Base-by-base conservation (phyloP, 1,284 basidiomycete species). In the Leccinum subatratum region DNA sequence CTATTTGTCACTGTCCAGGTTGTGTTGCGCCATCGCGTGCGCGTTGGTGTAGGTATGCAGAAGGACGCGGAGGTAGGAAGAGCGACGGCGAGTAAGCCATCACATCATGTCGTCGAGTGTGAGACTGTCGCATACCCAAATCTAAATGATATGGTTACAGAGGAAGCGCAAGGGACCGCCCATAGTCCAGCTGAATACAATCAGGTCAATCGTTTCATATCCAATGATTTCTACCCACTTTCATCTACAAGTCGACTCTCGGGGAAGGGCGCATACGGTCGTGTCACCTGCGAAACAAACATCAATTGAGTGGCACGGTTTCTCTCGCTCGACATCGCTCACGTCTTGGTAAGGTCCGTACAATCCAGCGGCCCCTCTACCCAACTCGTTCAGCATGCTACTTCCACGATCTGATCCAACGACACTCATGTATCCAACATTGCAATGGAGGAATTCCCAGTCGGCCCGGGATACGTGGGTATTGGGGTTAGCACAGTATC, bases 331-430 rank as follows among this genome's bases (percentile, higher is more conserved):
- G 28, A 54, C 57, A 42, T 62, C 4, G 73, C 85, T 68, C 71
- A 91, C 91, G 77, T 94, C 93, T 75, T 88, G 85, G 71, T 87
- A 88, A 9, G 94, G 92, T 1, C 93, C 94, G 72, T 87, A 91
- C 58, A 96, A 85, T 3, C 93, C 93, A 62, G 86, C 79, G 14
- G 89, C 85, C 18, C 94, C 94, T 63, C 91, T 93, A 69, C 57
- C 56, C 67, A 66, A 56, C 14, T 62, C 66, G 14, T 42, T 66
- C 45, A 70, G 60, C 12, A 28, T 22, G 51, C 45, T 34, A 62
- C 30, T 63, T 32, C 30, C 45, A 59, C 8, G 63, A 56, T 54
- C 58, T 12, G 30, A 64, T 60, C 45, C 12, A 56, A 61, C n/a
- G 28, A 61, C 30, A 80, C 88, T 69, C 69, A 92, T 84, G 90